Evolutionary conservation across 2,329 filamentous ascomycete genomes (phyloP), one percentile per base, ranked within the genome.

Genomic region (Fusarium sublunatum): DNA sequence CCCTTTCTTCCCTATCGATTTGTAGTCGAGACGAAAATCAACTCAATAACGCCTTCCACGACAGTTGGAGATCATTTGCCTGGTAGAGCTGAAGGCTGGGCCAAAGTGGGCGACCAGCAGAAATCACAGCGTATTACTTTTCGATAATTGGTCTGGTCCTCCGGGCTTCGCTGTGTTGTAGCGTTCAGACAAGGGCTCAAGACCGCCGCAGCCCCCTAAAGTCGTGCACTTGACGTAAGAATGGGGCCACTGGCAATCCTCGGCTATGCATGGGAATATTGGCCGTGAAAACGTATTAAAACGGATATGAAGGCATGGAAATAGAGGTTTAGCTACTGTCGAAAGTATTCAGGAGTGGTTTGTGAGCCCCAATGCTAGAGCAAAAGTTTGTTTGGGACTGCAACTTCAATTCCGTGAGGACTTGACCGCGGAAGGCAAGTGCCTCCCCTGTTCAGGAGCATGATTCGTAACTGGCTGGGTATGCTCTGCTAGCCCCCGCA

Each of bases 61-160:
- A 40, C 41, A 61, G 41, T 15, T 51, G 61, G 29, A 48, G 47
- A 65, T 63, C 52, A 54, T 39, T 61, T 65, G 22, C 56, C 44
- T 48, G 25, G 34, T 19, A 53, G 45, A 61, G 51, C 25, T 46
- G 31, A 44, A 22, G n/a, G n/a, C n/a, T 22, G 43, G 47, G 58
- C 15, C 28, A 10, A 34, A 25, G 51, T 46, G 50, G 49, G 26
- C 40, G 43, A 13, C 12, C 15, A 42, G 36, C 32, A 61, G 40
- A 25, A 34, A 40, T 39, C 42, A 36, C 39, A 45, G 44, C 36
- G 36, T 51, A 42, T 32, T 35, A 32, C 53, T 45, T 42, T 35
- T 36, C 31, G 34, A 35, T 42, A 25, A 15, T 28, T 53, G 40
- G 54, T 31, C 38, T 55, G 28, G 26, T 38, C 28, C 31, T 42